Base-by-base conservation (phyloP, 2,329 filamentous ascomycete genomes). In the Iodosphaeria phyllophila region DNA sequence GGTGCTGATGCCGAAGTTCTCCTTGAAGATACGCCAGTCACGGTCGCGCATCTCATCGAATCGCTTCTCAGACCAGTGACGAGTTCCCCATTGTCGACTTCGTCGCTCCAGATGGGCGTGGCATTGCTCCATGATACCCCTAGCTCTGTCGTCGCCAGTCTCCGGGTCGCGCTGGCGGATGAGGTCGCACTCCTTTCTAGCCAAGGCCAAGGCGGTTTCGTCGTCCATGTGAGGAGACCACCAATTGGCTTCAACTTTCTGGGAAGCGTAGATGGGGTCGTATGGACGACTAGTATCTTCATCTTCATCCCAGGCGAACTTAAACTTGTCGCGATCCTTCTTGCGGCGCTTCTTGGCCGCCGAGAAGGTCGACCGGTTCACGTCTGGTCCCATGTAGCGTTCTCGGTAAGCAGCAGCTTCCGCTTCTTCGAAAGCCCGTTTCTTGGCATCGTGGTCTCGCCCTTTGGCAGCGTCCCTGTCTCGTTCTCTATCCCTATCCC, bases 1-100 rank as follows among this genome's bases (percentile, higher is more conserved):
- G 6, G 83, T 93, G 20, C 75, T 64, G 45, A 98, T 98, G 39
- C 89, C 91, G 55, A 92, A 95, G 50, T 98, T 84, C 49, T 95
- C 89, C 53, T 95, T 98, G 70, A 98, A 93, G 39, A 98, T 95
- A 44, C 89, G 79, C 89, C 89, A 98, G 51, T 98, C 89, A 46
- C 89, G 66, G 52, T 95, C 84, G 33, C 82, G 78, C 89, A 98
- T 98, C 40, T 92, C 79, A 9, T 78, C 71, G 33, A 95, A 57
- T 32, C 64, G 66, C 68, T 98, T 98, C 45, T 93, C 80, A 28
- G 78, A 83, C 89, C 89, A 98, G 50, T 92, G 83, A 48, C 84
- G 84, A 39, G 91, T 84, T 28, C 92, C 60, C 17, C 74, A 74
- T 34, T 74, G 80, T 32, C 76, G 66, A 31, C 64, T 60, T 8